Evolutionary conservation across 345 rosid species (phyloP), one percentile per base, ranked within the genome.

Genomic region (Heritiera fomes): DNA sequence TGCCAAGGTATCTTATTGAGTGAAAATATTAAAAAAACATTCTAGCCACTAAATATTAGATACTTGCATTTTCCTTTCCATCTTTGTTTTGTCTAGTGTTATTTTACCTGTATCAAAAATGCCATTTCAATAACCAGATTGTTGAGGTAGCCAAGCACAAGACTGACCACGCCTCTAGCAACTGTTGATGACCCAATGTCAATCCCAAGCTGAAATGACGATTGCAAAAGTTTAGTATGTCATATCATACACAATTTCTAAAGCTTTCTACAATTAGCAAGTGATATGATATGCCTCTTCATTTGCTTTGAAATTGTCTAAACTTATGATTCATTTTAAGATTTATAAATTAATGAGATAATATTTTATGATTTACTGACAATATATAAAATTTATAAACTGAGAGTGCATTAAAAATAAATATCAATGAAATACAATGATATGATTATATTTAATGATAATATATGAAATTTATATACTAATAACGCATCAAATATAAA

Each of bases 121-220:
- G 98, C 98, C 98, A 93, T 93, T 86, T 95, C 98, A 4, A 95
- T 91, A 45, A 95, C 96, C 84, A 93, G 88, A 81, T 93, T 93
- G 88, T 89, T 92, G 78, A 95, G 98, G 89, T 93, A 95, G 66
- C 98, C 98, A 20, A 95, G 98, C 81, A 95, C 98, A 82, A 95
- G 94, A 86, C 91, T 92, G 61, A 93, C 97, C 79, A 95, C 98
- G 49, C 98, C 98, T 80, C 98, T 89, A 50, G 98, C 98, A 71
- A 95, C 93, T 3, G 98, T 93, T 32, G 98, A 95, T 47, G 98
- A 93, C 38, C 98, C 98, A 68, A 95, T 90, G 81, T 95, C 98
- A 12, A 95, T 88, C 49, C 97, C 98, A 74, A 95, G 92, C 98
- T 95, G 98, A 74, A 83, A 73, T 9, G 6, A 72, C 6, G 71